Conservation (phyloP, 2,329 filamentous ascomycete genomes). For the Apiospora pterosperma region DNA sequence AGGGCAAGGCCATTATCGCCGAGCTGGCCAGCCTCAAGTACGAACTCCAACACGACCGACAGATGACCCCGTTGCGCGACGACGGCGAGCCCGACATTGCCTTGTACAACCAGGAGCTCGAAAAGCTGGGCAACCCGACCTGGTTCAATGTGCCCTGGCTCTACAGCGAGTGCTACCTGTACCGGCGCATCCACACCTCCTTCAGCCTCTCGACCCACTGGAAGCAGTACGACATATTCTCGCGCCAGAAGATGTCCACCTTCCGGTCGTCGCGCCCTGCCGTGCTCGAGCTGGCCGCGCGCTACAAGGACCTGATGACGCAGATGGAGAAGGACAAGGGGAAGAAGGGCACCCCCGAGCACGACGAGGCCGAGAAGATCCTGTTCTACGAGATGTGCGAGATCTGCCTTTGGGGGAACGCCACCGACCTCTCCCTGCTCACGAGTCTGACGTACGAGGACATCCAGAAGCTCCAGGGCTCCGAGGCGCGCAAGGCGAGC, state of each 20-base stretch:
- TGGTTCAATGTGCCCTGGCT: slow-evolving; percentile 91
- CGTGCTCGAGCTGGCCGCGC: slow-evolving; percentile 75
- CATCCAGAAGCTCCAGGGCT: slow-evolving; percentile 93
- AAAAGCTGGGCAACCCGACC: slow-evolving; percentile 65
- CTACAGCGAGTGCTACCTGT: slow-evolving; percentile 91
- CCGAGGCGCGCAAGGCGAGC: slow-evolving; percentile 77
- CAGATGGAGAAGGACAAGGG: slow-evolving; percentile 57
- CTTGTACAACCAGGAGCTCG: slow-evolving; percentile 82
- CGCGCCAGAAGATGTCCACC: slow-evolving; percentile 83
- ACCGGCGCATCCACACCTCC: slow-evolving; percentile 75
- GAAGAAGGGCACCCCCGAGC: slow-evolving; percentile 39
- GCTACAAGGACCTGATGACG: slow-evolving; percentile 70
- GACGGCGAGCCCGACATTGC: slow-evolving; percentile 75
- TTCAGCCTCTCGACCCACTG: slow-evolving; percentile 78
- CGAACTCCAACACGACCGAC: slow-evolving; percentile 85
- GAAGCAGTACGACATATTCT: slow-evolving; percentile 88
- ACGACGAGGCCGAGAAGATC: slow-evolving; percentile 67
- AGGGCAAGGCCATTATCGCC: slow-evolving; percentile 84
- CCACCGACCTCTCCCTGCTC: slow-evolving; percentile 87
- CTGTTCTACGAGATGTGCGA: slow-evolving; percentile 92
- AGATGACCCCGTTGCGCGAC: slow-evolving; percentile 69
- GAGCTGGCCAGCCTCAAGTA: slow-evolving; percentile 84
- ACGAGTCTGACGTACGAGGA: slow-evolving; percentile 91
- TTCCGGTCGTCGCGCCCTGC: slow-evolving; percentile 90
- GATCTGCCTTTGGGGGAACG: slow-evolving; percentile 96